Evolutionary conservation across 2,329 filamentous ascomycete species (phyloP).

Genomic region (Fusarium caatingaense): DNA sequence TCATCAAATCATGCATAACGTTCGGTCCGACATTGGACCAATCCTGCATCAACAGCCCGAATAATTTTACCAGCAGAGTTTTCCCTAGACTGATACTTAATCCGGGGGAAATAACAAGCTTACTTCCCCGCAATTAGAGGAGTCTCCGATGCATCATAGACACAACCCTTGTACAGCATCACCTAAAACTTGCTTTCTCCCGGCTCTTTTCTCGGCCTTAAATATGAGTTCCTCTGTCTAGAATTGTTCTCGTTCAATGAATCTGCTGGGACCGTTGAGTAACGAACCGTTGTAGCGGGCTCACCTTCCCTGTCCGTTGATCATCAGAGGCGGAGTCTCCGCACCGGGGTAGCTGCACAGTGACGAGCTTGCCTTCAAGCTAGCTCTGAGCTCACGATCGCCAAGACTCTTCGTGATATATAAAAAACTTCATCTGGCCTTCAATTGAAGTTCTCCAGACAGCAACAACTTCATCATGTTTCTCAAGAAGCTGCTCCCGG

Average conservation of each 20-base stretch:
- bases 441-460: neutral
- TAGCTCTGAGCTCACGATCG: neutral
- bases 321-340: conserved; percentile 26
- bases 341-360: conserved; percentile 12
- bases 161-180: conserved; percentile 19
- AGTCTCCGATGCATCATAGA: conserved; percentile 14
- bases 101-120: conserved; percentile 6
- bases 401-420: conserved; percentile 27
- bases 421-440: neutral
- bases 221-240: neutral
- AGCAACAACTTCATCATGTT: conserved; percentile 27
- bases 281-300: neutral
- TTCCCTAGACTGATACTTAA: neutral
- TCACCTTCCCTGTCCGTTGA: neutral
- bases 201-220: conserved; percentile 40
- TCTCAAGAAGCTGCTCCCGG: conserved; percentile 33
- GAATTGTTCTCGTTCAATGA: neutral
- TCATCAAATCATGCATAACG: conserved; percentile 14
- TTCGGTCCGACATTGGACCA: conserved; percentile 26
- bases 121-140: conserved; percentile 31
- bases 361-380: neutral
- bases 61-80: conserved; percentile 8
- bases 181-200: conserved; percentile 10
- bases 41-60: conserved; percentile 1
- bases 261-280: neutral